phyloP scores from a whole-genome alignment of 1,284 basidiomycete genomes.

The Irpex sp. region DNA sequence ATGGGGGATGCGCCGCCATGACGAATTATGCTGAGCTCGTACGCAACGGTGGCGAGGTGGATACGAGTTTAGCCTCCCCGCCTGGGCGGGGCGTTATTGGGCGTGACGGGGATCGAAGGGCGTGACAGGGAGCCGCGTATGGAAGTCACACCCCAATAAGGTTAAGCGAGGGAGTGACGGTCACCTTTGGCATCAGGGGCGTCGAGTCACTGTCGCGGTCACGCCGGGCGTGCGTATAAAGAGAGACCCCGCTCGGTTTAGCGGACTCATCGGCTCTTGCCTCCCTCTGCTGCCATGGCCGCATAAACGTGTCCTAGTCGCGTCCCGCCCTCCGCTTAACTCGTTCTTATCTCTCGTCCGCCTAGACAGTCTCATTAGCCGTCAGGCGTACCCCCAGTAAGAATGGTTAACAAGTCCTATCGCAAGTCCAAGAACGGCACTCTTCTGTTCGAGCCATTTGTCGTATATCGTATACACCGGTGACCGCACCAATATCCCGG shows the following conservation, averaged over 20 bases:
- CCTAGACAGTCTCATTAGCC: slow-evolving; percentile 33
- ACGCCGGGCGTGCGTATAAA: slow-evolving; percentile 18
- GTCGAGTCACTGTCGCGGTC: slow-evolving; percentile 26
- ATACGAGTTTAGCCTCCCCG: slow-evolving; percentile 7
- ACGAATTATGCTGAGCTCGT: neutral
- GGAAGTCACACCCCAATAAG: slow-evolving; percentile 1
- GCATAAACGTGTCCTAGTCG: slow-evolving; percentile 31
- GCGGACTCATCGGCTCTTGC: slow-evolving; percentile 24
- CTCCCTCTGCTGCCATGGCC: slow-evolving; percentile 44
- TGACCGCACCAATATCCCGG: slow-evolving; percentile 29
- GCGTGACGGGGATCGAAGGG: neutral
- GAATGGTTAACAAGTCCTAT: slow-evolving; percentile 78
- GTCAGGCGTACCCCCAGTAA: slow-evolving; percentile 43
- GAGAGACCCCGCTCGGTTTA: slow-evolving; percentile 14
- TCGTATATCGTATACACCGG: slow-evolving; percentile 79
- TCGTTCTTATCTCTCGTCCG: slow-evolving; percentile 23
- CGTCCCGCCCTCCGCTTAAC: slow-evolving; percentile 18
- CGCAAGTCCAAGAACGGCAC: slow-evolving; percentile 80
- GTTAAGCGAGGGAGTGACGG: slow-evolving; percentile 4
- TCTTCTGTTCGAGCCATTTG: slow-evolving; percentile 78
- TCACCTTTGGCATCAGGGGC: slow-evolving; percentile 8
- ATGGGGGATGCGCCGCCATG: neutral
- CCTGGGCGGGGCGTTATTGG: neutral
- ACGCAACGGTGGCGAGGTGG: slow-evolving; percentile 3
- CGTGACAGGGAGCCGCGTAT: neutral